Percentiles rank a stretch among this genome's conserved stretches.
These are phyloP conservation scores for Microbotryomycetes sp. DNA, from an alignment of 1,284 basidiomycete genomes.

Conservation along the genomic window DNA sequence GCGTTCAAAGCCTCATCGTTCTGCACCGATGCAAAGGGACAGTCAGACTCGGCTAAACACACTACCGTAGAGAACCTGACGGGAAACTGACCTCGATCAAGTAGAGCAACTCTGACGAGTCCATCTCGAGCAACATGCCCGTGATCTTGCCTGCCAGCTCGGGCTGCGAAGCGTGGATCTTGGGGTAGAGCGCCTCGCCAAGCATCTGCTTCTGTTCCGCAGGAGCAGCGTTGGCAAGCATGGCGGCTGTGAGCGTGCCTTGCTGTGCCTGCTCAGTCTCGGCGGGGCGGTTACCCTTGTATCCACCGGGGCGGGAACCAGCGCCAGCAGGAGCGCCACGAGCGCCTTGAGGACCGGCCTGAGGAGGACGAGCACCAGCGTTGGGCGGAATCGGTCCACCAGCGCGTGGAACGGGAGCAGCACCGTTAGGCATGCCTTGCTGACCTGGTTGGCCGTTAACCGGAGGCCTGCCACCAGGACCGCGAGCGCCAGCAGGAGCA, in stretches of 20 bases:
- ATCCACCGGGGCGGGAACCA: conserved; percentile 48
- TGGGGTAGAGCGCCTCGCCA: conserved; percentile 59
- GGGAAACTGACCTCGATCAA: conserved; percentile 57
- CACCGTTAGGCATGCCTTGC: conserved; percentile 33
- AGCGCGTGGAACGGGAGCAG: conserved; percentile 25
- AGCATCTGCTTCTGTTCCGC: conserved; percentile 96
- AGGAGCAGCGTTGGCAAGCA: conserved; percentile 65
- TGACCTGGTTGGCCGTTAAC: conserved; percentile 31
- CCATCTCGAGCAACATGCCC: conserved; percentile 96
- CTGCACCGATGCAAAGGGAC: neutral
- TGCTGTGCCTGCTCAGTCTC: conserved; percentile 29
- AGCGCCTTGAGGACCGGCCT: conserved; percentile 25
- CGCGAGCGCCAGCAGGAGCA: conserved; percentile 52
- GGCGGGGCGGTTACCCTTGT: conserved; percentile 41
- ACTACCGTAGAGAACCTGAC: too few relatives aligned
- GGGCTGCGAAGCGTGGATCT: conserved; percentile 48
- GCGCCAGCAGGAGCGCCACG: conserved; percentile 26
- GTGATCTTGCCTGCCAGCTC: conserved; percentile 96
- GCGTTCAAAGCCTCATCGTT: conserved; percentile 66
- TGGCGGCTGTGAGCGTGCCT: conserved; percentile 44
- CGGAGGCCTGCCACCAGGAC: conserved; percentile 45
- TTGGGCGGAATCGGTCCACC: conserved; percentile 11
- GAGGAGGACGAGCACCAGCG: conserved; percentile 17
- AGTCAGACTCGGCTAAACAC: neutral
- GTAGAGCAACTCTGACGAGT: conserved; percentile 80